Evolutionary conservation across 2,329 filamentous ascomycete genomes (phyloP).

Genomic region (Colletotrichum falcatum): DNA sequence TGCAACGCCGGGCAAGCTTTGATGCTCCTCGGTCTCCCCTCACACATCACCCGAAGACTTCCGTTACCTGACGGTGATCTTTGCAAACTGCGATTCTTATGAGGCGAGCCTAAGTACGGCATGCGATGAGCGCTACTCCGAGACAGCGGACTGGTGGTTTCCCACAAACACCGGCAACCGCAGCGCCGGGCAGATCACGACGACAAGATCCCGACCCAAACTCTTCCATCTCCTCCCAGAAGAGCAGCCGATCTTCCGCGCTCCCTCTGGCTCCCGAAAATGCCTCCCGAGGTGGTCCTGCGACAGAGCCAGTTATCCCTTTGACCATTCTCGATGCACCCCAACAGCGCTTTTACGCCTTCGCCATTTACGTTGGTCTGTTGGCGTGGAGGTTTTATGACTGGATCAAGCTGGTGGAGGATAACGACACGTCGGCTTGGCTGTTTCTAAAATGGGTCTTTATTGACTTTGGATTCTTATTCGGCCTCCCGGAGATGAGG

Average conservation of each 20-base stretch:
- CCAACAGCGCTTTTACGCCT: slow-evolving; percentile 88
- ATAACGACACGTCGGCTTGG: slow-evolving; percentile 88
- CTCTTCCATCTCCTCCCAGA: slow-evolving; percentile 32
- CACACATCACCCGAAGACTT: not conserved
- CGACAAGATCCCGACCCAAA: slow-evolving; percentile 46
- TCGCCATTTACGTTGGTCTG: slow-evolving; percentile 81
- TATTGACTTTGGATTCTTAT: slow-evolving; percentile 88
- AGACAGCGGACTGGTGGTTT: slow-evolving; percentile 85
- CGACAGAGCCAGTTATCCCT: slow-evolving; percentile 77
- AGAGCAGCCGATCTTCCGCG: slow-evolving; percentile 42
- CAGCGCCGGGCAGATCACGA: slow-evolving; percentile 51
- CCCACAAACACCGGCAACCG: slow-evolving; percentile 76
- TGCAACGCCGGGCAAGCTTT: slow-evolving; percentile 26
- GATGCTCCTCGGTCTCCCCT: not conserved
- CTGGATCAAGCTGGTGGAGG: slow-evolving; percentile 81
- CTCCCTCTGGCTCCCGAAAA: slow-evolving; percentile 63
- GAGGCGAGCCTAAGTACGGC: slow-evolving; percentile 51
- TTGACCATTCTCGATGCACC: slow-evolving; percentile 87
- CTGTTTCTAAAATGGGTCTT: slow-evolving; percentile 94
- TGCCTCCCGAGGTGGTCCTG: slow-evolving; percentile 41
- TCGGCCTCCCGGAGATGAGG: slow-evolving; percentile 85
- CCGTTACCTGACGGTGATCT: not conserved
- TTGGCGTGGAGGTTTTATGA: slow-evolving; percentile 90
- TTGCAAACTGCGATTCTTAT: slow-evolving; percentile 25
- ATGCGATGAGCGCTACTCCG: slow-evolving; percentile 88